Conservation (phyloP, 768 basidiomycete genomes). For the Tulasnella sp. region DNA sequence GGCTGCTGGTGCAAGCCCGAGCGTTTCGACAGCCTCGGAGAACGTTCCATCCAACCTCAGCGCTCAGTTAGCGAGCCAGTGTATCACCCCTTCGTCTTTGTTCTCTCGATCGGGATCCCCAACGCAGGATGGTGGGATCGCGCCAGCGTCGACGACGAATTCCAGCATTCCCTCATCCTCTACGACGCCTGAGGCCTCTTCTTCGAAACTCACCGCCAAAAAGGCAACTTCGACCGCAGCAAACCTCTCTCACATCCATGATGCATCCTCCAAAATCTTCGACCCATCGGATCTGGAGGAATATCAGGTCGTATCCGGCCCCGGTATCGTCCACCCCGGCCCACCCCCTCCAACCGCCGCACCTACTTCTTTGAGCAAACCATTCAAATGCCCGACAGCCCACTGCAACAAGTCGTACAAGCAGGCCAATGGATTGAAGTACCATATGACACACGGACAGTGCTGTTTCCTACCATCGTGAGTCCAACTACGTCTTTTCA, state of each 20-base stretch:
- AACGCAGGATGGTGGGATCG: slow-evolving; percentile 21
- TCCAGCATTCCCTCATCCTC: slow-evolving; percentile 21
- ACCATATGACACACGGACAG: slow-evolving; percentile 85
- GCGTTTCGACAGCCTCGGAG: not conserved
- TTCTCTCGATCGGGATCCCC: slow-evolving; percentile 44
- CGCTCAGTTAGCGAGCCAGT: slow-evolving; percentile 25
- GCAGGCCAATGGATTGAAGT: slow-evolving; percentile 90
- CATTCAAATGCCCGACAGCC: slow-evolving; percentile 69
- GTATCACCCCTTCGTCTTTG: slow-evolving; percentile 57
- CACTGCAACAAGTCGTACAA: slow-evolving; percentile 96
- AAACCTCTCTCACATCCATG: slow-evolving; percentile 10
- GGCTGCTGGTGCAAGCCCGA: not conserved
- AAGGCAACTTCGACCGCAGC: slow-evolving; percentile 10
- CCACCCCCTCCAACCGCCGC: slow-evolving; percentile 25
- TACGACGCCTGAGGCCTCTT: slow-evolving; percentile 21
- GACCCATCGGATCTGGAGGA: slow-evolving; percentile 16
- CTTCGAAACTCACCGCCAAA: slow-evolving; percentile 25
- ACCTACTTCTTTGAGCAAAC: slow-evolving; percentile 17
- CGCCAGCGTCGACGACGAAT: slow-evolving; percentile 11
- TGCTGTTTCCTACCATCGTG: slow-evolving; percentile 79
- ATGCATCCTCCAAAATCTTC: slow-evolving; percentile 21
- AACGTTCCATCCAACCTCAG: slow-evolving; percentile 1
- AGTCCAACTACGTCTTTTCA: not conserved
- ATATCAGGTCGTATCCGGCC: slow-evolving; percentile 3
- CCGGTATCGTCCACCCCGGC: slow-evolving; percentile 19